These are phyloP conservation scores for Cavenderia fasciculata DNA, from an alignment of 78 protist species.

Conservation along the genomic window DNA sequence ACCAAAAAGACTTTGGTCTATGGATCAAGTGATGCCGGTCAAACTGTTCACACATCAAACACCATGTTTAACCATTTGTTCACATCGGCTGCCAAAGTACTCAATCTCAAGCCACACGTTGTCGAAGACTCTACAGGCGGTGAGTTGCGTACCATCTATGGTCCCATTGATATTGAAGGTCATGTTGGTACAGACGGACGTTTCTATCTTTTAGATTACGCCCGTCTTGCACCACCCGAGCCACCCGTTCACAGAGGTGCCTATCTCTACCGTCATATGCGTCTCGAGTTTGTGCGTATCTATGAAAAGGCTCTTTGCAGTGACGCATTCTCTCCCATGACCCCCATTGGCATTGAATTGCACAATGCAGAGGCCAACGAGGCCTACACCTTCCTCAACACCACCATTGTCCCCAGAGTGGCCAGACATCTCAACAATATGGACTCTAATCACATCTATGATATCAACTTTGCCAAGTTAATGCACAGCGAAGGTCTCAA, in stretches of 20 bases:
- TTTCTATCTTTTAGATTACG: slow-evolving; percentile 79
- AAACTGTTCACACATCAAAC: slow-evolving; percentile 64
- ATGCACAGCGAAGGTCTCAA: slow-evolving; percentile 55
- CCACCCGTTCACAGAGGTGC: slow-evolving; percentile 72
- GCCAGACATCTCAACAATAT: neutral
- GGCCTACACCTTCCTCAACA: slow-evolving; percentile 4
- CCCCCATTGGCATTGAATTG: neutral
- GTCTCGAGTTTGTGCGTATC: slow-evolving; percentile 69
- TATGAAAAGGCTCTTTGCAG: slow-evolving; percentile 50
- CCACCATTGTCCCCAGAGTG: slow-evolving; percentile 46
- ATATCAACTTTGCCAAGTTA: neutral
- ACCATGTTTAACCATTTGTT: slow-evolving; percentile 61
- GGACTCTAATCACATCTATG: neutral
- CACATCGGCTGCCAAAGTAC: slow-evolving; percentile 48
- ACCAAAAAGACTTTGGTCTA: slow-evolving; percentile 57
- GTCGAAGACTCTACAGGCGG: slow-evolving; percentile 55
- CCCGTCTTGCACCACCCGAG: slow-evolving; percentile 73
- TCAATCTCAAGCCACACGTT: slow-evolving; percentile 69
- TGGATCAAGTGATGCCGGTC: slow-evolving; percentile 78
- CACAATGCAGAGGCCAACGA: slow-evolving; percentile 75
- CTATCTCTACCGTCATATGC: slow-evolving; percentile 51
- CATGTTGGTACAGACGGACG: slow-evolving; percentile 68
- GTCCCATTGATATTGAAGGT: slow-evolving; percentile 82
- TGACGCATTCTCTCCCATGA: slow-evolving; percentile 77
- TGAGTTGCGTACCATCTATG: slow-evolving; percentile 23